Conservation (phyloP, 306 rosid genomes). For the Cucurbita argyrosperma region DNA sequence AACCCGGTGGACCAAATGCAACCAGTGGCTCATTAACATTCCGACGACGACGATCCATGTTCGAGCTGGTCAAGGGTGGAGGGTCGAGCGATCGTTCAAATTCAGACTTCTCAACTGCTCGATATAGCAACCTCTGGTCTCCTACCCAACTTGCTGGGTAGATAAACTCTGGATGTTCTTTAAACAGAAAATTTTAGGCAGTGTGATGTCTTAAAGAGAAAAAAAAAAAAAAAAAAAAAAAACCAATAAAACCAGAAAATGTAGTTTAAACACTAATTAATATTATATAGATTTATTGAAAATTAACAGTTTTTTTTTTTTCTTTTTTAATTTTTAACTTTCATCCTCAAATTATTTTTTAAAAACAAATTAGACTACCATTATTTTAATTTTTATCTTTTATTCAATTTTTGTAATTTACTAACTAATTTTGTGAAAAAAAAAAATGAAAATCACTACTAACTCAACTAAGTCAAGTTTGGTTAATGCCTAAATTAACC, state of each 20-base stretch:
- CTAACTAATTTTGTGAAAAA: no score
- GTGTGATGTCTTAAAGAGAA: background rate
- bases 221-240: background rate
- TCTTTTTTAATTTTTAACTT: no score
- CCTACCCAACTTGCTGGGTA: slow-evolving; percentile 91
- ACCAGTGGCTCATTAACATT: slow-evolving; percentile 53
- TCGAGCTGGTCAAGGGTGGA: slow-evolving; percentile 30
- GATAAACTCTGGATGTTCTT: slow-evolving; percentile 44
- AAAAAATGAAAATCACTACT: no score
- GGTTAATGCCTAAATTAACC: no score
- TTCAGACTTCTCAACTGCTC: slow-evolving; percentile 63
- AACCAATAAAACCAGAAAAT: background rate
- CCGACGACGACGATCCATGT: slow-evolving; percentile 19
- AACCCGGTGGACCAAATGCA: slow-evolving; percentile 80
- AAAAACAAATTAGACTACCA: no score
- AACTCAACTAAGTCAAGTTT: no score
- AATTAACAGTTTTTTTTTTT: no score
- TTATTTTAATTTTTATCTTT: no score
- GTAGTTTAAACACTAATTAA: background rate
- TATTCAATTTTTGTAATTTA: no score
- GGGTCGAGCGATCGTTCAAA: slow-evolving; percentile 66
- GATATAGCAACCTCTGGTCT: slow-evolving; percentile 63
- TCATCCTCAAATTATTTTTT: no score
- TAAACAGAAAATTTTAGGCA: background rate
- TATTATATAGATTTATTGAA: background rate